A percentile compares a stretch with the other conserved stretches of the same genome.
Evolutionary conservation across 306 rosid species (phyloP).

Genomic region (Oxytropis ochrocephala): DNA sequence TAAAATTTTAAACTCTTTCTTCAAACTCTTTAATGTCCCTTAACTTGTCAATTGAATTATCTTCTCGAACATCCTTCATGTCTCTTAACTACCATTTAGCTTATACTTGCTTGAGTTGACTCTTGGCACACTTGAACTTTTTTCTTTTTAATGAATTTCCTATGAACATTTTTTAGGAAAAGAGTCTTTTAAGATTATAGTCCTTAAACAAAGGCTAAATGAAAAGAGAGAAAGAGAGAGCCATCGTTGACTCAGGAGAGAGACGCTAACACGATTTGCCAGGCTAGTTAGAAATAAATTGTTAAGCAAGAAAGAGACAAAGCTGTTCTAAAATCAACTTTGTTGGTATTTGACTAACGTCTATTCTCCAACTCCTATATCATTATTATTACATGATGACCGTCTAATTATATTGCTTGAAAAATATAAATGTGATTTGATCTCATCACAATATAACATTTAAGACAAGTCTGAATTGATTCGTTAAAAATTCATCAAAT

Average conservation of each 20-base stretch:
- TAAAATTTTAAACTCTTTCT: too few species aligned
- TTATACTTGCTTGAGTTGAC: not conserved
- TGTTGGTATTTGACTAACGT: not conserved
- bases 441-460: too few species aligned
- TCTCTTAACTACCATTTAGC: slow-evolving; percentile 12
- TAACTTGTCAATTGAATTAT: too few species aligned
- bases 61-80: too few species aligned
- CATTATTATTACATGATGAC: too few species aligned
- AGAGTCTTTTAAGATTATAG: not conserved
- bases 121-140: slow-evolving; percentile 4
- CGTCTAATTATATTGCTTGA: too few species aligned
- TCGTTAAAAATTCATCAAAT: too few species aligned
- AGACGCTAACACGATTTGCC: too few species aligned
- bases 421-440: too few species aligned
- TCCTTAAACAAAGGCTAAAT: not conserved
- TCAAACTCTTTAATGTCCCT: too few species aligned
- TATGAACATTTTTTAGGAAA: not conserved
- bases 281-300: not conserved
- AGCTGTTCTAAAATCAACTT: not conserved
- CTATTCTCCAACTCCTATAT: too few species aligned
- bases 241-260: not conserved
- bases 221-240: not conserved
- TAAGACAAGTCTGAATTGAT: too few species aligned
- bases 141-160: not conserved
- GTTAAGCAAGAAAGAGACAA: not conserved